Evolutionary conservation across 2,329 filamentous ascomycete species (phyloP).

Genomic region (Aspergillus ustus): DNA sequence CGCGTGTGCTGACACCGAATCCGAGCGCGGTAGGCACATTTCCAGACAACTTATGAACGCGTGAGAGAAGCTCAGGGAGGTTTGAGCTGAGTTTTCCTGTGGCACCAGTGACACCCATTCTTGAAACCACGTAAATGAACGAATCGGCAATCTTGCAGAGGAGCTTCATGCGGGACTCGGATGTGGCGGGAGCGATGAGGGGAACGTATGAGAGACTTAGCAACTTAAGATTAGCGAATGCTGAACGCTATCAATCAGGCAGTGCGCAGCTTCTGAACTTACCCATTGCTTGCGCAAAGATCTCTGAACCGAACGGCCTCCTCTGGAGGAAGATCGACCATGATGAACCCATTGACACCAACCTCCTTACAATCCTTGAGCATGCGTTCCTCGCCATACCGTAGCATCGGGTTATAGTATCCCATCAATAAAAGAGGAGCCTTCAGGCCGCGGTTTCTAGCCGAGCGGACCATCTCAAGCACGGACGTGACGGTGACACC

Average conservation of each 20-base stretch:
- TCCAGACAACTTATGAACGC: conserved; percentile 90
- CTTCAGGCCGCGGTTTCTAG: conserved; percentile 75
- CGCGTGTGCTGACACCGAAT: conserved; percentile 92
- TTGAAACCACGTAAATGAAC: conserved; percentile 97
- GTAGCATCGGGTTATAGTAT: conserved; percentile 96
- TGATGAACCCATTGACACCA: conserved; percentile 93
- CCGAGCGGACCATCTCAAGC: conserved; percentile 81
- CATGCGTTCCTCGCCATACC: conserved; percentile 90
- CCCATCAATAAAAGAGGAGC: conserved; percentile 94
- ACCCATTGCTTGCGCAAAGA: conserved; percentile 40
- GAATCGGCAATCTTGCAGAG: conserved; percentile 97
- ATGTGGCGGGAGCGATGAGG: conserved; percentile 93
- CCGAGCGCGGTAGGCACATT: conserved; percentile 90
- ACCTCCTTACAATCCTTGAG: conserved; percentile 81
- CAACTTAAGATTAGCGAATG: conserved; percentile 6
- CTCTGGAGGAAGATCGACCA: conserved; percentile 95
- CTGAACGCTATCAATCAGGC: not conserved
- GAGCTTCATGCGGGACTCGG: conserved; percentile 89
- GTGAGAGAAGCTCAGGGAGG: conserved; percentile 78
- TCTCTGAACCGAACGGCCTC: conserved; percentile 76
- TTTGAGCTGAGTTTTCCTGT: conserved; percentile 79
- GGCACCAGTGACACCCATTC: conserved; percentile 95
- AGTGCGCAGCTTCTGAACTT: conserved; percentile 18
- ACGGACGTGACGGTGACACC: conserved; percentile 81
- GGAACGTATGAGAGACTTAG: conserved; percentile 89